Evolutionary conservation across 2,329 filamentous ascomycete species (phyloP).

Genomic region (Lecanosticta acicola): DNA sequence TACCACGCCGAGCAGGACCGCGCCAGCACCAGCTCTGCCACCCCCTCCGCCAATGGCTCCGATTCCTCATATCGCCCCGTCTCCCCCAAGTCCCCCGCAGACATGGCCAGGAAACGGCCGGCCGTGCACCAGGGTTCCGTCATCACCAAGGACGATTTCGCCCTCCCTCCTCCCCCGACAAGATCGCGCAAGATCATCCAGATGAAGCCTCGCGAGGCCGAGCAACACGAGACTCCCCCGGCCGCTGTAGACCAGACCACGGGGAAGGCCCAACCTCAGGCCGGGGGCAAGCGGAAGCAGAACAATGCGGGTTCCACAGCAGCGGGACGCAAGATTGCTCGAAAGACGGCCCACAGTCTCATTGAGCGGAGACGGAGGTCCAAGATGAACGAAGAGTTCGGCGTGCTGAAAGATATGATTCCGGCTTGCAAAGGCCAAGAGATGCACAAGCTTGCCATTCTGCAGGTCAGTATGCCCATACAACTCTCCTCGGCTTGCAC

Average conservation of each 20-base stretch:
- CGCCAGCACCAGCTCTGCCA: slow-evolving; percentile 45
- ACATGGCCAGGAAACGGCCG: slow-evolving; percentile 31
- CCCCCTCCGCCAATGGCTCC: slow-evolving; percentile 44
- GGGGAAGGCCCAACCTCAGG: slow-evolving; percentile 23
- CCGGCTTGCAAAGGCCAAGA: slow-evolving; percentile 88
- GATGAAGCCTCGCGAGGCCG: slow-evolving; percentile 67
- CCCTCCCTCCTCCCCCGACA: slow-evolving; percentile 85
- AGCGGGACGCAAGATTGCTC: slow-evolving; percentile 86
- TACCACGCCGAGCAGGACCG: slow-evolving; percentile 43
- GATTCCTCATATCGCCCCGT: slow-evolving; percentile 48
- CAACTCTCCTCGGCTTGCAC: neutral
- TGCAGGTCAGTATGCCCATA: slow-evolving; percentile 60
- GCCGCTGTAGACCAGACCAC: slow-evolving; percentile 3
- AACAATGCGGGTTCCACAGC: slow-evolving; percentile 64
- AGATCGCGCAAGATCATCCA: slow-evolving; percentile 94
- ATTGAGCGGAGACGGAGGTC: slow-evolving; percentile 85
- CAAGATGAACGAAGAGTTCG: slow-evolving; percentile 99
- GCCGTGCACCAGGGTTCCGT: slow-evolving; percentile 19
- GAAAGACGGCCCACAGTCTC: slow-evolving; percentile 92
- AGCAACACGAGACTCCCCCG: slow-evolving; percentile 26
- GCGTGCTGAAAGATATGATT: slow-evolving; percentile 87
- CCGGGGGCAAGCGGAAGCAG: slow-evolving; percentile 66
- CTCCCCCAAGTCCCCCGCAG: slow-evolving; percentile 41
- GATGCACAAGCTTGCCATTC: slow-evolving; percentile 95
- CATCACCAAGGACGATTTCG: slow-evolving; percentile 58